phyloP scores from a whole-genome alignment of 169 alveolate species.

The Eimeria falciformis region DNA sequence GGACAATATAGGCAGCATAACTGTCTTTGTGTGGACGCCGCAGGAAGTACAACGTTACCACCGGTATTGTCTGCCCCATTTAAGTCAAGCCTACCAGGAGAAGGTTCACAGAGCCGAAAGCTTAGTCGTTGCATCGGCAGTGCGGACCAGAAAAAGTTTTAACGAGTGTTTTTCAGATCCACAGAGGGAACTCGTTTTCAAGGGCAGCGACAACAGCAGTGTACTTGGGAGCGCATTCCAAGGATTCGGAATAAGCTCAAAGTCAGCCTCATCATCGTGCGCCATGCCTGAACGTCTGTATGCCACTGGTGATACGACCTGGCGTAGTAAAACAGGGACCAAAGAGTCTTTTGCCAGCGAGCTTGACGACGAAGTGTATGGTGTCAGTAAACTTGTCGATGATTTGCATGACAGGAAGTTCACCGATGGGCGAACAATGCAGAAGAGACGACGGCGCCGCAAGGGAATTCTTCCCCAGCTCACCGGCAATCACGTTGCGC shows the following conservation, averaged over 20 bases:
- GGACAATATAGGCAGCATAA: no score
- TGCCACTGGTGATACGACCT: no score
- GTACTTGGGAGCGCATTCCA: no score
- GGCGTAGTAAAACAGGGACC: neutral
- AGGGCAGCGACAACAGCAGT: no score
- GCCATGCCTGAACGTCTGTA: no score
- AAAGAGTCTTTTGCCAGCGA: neutral
- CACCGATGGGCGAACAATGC: neutral
- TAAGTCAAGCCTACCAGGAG: slow-evolving; percentile 51
- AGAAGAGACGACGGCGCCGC: slow-evolving; percentile 3
- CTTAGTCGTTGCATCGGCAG: slow-evolving; percentile 6
- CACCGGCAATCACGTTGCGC: slow-evolving; percentile 47
- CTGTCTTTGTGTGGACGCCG: neutral
- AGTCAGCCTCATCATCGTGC: no score
- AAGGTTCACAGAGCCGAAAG: slow-evolving; percentile 6
- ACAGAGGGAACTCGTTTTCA: no score
- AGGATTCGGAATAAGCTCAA: no score
- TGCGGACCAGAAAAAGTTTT: no score
- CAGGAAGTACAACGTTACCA: slow-evolving; percentile 69
- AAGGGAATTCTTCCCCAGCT: neutral
- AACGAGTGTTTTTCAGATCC: no score
- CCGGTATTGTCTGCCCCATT: slow-evolving; percentile 56
- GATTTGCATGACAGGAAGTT: neutral
- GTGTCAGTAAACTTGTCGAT: neutral
- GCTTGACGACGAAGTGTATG: no score